Evolutionary conservation across 352 stramenopile genomes (phyloP), one percentile per base, ranked within the genome.

Genomic region (Phytophthora citricola): DNA sequence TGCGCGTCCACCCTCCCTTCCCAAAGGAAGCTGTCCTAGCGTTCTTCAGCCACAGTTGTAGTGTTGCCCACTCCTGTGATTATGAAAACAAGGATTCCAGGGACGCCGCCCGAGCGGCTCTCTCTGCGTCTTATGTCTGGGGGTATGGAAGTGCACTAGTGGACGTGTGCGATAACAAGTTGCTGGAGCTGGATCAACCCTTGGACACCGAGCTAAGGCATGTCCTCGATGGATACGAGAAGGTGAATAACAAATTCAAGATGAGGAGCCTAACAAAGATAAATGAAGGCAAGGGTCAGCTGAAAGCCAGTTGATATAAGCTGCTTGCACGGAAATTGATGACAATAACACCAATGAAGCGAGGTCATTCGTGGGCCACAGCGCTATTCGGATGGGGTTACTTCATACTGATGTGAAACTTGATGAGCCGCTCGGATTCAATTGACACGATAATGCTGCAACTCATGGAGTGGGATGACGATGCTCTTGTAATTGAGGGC

Each of bases 181-280:
- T 4, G 5, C 12, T 36, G 9, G 44, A 36, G 14, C 11, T 50
- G 24, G 44, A 50, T 8, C 24, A 8, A 38, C 1, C 22, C 9
- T 20, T 49, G 20, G 3, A 12, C 4, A 36, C 31, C 31, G 8
- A 36, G 8, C 8, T 36, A 6, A 36, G 8, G 31, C 22, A 4
- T n/a, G 43, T 49, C 9, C 20, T 49, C 8, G 24, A 38, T 26
- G 44, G 44, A 5, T 50, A 36, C 27, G 27, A 59, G 15, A 50
- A 59, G 27, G 26, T 41, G 2, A 59, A 51, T 29, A 50, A 50
- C 14, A 50, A 4, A 4, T 11, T 59, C 4, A 50, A 50, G 14
- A 49, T 51, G 39, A 26, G 52, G 3, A 39, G 52, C 5, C 20
- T 59, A 29, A 59, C 51, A 26, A 59, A 48, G 12, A 50, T 59